phyloP scores from a whole-genome alignment of 2,329 filamentous ascomycete species.

The Curvularia hawaiiensis region DNA sequence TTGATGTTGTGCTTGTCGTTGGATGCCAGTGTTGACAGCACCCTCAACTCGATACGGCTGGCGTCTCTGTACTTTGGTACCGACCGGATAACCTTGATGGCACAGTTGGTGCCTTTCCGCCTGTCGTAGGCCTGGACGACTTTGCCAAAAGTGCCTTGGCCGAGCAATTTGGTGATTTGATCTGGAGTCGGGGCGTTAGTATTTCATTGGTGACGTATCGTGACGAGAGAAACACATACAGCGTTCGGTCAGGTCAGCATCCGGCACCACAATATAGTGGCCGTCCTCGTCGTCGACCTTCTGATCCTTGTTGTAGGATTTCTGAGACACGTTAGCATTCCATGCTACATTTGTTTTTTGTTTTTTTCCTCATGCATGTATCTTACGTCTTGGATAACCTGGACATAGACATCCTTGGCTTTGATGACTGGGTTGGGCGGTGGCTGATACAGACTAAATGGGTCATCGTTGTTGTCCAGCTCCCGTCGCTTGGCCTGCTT shows the following conservation, averaged over 20 bases:
- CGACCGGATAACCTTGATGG: conserved; percentile 97
- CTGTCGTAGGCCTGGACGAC: conserved; percentile 91
- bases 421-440: conserved; percentile 90
- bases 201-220: not conserved
- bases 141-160: conserved; percentile 97
- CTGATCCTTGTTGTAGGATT: conserved; percentile 57
- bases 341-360: not conserved
- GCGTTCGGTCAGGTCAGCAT: conserved; percentile 83
- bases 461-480: conserved; percentile 69
- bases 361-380: not conserved
- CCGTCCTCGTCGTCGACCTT: conserved; percentile 97
- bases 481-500: conserved; percentile 69
- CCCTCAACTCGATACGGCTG: conserved; percentile 89
- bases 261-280: conserved; percentile 91
- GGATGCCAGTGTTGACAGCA: conserved; percentile 86
- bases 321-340: conserved; percentile 44
- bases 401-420: conserved; percentile 68
- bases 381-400: conserved; percentile 64
- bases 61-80: conserved; percentile 98
- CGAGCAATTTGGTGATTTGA: conserved; percentile 84
- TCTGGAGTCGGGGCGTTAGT: conserved; percentile 59
- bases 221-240: conserved; percentile 64
- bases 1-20: conserved; percentile 94
- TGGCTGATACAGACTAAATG: conserved; percentile 80
- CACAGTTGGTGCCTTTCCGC: conserved; percentile 77